phyloP scores from a whole-genome alignment of 2,329 filamentous ascomycete genomes.

The Madurella fahalii region DNA sequence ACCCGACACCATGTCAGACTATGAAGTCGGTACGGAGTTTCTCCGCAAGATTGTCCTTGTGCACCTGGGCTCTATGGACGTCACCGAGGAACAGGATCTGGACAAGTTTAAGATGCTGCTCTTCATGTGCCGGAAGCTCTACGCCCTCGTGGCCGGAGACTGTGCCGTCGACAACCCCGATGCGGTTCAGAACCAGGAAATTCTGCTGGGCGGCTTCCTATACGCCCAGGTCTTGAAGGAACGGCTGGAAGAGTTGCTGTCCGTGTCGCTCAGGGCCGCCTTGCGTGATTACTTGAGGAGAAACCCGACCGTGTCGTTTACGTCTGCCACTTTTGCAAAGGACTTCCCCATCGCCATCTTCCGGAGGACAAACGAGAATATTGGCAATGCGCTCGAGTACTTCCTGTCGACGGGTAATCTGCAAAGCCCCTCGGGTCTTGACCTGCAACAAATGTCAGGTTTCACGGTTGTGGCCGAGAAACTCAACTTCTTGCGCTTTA shows the following conservation, averaged over 20 bases:
- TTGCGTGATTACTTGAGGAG: constrained; percentile 56
- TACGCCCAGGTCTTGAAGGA: constrained; percentile 97
- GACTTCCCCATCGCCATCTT: constrained; percentile 79
- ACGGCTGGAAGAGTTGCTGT: constrained; percentile 82
- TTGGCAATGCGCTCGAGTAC: constrained; percentile 85
- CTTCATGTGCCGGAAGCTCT: constrained; percentile 96
- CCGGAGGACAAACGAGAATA: constrained; percentile 76
- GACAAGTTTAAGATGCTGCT: constrained; percentile 94
- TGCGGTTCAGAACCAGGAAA: constrained; percentile 93
- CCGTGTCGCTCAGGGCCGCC: constrained; percentile 46
- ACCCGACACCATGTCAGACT: constrained; percentile 76
- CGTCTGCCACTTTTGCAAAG: constrained; percentile 69
- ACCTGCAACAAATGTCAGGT: constrained; percentile 89
- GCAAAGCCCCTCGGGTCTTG: constrained; percentile 83
- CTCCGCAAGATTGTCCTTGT: constrained; percentile 85
- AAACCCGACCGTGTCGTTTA: constrained; percentile 65
- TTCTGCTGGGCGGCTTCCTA: constrained; percentile 86
- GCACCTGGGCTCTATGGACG: constrained; percentile 80
- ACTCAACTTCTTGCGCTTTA: constrained; percentile 97
- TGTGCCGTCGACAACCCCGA: constrained; percentile 94
- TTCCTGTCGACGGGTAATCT: constrained; percentile 96
- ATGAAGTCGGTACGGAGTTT: constrained; percentile 88
- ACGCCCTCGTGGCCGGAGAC: constrained; percentile 86
- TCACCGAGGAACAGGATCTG: constrained; percentile 76
- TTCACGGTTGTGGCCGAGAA: constrained; percentile 98